Evolutionary conservation across 805 yeast genomes (phyloP).

Genomic region (Hanseniaspora hatyaiensis): DNA sequence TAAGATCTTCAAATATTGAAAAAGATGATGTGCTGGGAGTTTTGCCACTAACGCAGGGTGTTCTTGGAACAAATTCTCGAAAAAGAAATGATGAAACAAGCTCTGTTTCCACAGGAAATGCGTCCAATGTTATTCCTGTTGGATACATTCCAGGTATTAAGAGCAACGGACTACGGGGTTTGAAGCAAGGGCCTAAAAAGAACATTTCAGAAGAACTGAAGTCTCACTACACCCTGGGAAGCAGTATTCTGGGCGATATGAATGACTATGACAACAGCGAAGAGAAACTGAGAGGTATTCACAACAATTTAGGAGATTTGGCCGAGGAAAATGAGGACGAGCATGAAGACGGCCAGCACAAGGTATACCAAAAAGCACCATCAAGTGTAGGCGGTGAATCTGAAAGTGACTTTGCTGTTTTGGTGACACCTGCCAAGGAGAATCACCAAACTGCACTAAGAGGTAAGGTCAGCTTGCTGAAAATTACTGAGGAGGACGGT

Average conservation of each 20-base stretch:
- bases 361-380: constrained; percentile 28
- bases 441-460: constrained; percentile 22
- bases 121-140: constrained; percentile 79
- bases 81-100: constrained; percentile 16
- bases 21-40: constrained; percentile 11
- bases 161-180: constrained; percentile 22
- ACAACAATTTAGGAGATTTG: background rate
- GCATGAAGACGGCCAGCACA: background rate
- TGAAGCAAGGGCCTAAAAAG: constrained; percentile 1
- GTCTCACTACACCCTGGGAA: constrained; percentile 33
- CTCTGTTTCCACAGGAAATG: constrained; percentile 38
- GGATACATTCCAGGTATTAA: constrained; percentile 94
- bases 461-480: constrained; percentile 34
- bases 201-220: constrained; percentile 22
- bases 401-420: constrained; percentile 37
- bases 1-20: constrained; percentile 21
- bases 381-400: constrained; percentile 37
- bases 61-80: background rate
- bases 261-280: constrained; percentile 22
- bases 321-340: constrained; percentile 10
- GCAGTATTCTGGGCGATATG: constrained; percentile 35
- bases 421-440: constrained; percentile 10
- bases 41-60: constrained; percentile 1
- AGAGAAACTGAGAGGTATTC: too few species aligned
- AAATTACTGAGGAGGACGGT: constrained; percentile 21